Conservation (phyloP, 441 rosid species). For the Lepidium campestre region DNA sequence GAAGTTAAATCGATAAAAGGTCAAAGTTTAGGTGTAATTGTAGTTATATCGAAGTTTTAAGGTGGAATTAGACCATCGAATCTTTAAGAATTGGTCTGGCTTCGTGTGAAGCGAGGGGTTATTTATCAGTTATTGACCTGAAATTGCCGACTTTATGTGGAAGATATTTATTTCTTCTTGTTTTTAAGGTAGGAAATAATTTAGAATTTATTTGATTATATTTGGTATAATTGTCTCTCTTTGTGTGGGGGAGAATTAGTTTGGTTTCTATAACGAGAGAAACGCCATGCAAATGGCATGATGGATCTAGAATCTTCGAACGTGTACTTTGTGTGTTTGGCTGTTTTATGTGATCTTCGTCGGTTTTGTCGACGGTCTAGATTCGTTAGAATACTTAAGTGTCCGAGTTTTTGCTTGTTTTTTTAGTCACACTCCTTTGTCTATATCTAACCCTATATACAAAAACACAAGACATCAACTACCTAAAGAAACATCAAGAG, state of each 20-base stretch:
- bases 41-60: no score
- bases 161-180: background rate
- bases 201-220: background rate
- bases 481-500: no score
- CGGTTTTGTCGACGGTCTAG: background rate
- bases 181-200: background rate
- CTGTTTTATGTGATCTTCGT: background rate
- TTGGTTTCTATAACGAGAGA: background rate
- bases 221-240: background rate
- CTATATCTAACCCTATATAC: no score
- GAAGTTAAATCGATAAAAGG: no score
- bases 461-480: no score
- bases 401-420: no score
- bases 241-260: slow-evolving; percentile 4
- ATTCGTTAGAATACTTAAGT: background rate
- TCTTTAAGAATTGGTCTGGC: background rate
- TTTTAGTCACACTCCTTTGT: no score
- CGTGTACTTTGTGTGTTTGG: background rate
- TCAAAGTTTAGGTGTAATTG: no score
- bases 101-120: slow-evolving; percentile 20
- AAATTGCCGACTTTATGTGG: slow-evolving; percentile 11
- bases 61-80: no score
- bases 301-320: slow-evolving; percentile 18
- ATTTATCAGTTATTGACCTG: background rate
- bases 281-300: slow-evolving; percentile 15